These are phyloP conservation scores for Alternaria hordeiaustralica DNA, from an alignment of 2,329 filamentous ascomycete genomes.

Conservation along the genomic window DNA sequence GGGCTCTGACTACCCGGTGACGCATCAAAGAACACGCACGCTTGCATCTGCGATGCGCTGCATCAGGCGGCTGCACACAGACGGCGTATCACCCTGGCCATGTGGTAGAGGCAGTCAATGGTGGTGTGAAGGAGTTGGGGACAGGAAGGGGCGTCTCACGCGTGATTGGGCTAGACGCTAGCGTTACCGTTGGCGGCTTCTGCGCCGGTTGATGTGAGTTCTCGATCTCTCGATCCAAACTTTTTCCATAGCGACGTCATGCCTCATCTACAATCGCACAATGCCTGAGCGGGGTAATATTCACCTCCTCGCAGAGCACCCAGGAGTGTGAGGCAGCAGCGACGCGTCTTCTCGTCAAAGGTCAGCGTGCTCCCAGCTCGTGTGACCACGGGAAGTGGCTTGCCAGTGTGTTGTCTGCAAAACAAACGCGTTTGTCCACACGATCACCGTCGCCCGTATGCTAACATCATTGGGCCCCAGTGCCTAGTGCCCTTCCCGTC, in stretches of 20 bases:
- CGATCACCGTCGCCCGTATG: slow-evolving; percentile 28
- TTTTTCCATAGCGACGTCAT: slow-evolving; percentile 15
- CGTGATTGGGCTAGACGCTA: slow-evolving; percentile 20
- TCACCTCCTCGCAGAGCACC: neutral
- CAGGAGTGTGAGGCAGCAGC: neutral
- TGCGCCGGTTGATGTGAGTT: slow-evolving; percentile 14
- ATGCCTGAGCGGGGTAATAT: neutral
- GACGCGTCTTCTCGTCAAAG: neutral
- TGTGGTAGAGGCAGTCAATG: slow-evolving; percentile 15
- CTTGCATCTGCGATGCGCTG: neutral
- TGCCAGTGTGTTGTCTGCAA: slow-evolving; percentile 16
- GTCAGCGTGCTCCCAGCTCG: slow-evolving; percentile 4
- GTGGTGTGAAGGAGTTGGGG: slow-evolving; percentile 18
- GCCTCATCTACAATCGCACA: slow-evolving; percentile 6
- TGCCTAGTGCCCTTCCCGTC: slow-evolving; percentile 18
- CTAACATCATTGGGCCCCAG: slow-evolving; percentile 20
- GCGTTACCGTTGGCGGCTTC: slow-evolving; percentile 14
- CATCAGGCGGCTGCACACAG: neutral
- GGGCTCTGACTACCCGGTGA: slow-evolving; percentile 1
- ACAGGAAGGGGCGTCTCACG: slow-evolving; percentile 6
- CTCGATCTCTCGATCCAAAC: slow-evolving; percentile 26
- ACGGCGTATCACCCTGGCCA: slow-evolving; percentile 23
- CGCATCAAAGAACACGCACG: neutral
- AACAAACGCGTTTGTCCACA: slow-evolving; percentile 23
- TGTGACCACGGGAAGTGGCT: slow-evolving; percentile 16